Evolutionary conservation across 257 asterid genomes (phyloP).

Genomic region (Nicotiana attenuata): DNA sequence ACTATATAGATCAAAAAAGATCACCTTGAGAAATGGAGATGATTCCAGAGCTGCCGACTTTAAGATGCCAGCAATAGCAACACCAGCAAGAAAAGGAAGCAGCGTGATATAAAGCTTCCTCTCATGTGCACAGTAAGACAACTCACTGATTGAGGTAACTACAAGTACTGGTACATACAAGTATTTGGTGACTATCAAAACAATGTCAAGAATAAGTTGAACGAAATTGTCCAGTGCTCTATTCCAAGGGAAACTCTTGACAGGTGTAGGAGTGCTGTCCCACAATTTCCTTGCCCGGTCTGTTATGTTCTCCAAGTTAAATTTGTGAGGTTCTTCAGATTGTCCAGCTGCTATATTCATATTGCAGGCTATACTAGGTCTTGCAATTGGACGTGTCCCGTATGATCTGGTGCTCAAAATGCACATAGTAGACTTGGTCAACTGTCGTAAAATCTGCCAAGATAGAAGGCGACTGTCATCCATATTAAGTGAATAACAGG

Average conservation of each 20-base stretch:
- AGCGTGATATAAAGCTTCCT: conserved; percentile 60
- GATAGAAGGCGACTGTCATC: conserved; percentile 9
- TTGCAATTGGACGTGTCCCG: conserved; percentile 17
- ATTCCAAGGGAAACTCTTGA: conserved; percentile 85
- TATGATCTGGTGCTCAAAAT: conserved; percentile 31
- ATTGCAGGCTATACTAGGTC: conserved; percentile 32
- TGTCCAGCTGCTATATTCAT: conserved; percentile 64
- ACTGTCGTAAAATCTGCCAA: conserved; percentile 36
- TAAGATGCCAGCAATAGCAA: conserved; percentile 60
- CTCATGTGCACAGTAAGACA: conserved; percentile 96
- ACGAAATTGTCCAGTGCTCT: conserved; percentile 56
- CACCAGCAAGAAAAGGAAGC: conserved; percentile 72
- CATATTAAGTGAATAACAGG: not conserved
- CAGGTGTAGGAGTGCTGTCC: conserved; percentile 69
- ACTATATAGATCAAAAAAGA: not conserved
- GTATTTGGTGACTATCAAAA: conserved; percentile 51
- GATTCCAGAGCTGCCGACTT: conserved; percentile 63
- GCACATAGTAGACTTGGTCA: conserved; percentile 26
- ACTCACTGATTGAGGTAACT: conserved; percentile 66
- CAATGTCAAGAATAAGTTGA: conserved; percentile 64
- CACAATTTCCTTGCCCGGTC: conserved; percentile 56
- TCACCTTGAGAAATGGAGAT: conserved; percentile 71
- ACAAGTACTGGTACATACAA: conserved; percentile 55
- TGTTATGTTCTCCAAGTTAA: conserved; percentile 27
- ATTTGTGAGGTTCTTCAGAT: conserved; percentile 46